A percentile compares a stretch with the other conserved stretches of the same genome.
Conservation (phyloP, 257 asterid genomes). For the Capsicum rhomboideum region DNA sequence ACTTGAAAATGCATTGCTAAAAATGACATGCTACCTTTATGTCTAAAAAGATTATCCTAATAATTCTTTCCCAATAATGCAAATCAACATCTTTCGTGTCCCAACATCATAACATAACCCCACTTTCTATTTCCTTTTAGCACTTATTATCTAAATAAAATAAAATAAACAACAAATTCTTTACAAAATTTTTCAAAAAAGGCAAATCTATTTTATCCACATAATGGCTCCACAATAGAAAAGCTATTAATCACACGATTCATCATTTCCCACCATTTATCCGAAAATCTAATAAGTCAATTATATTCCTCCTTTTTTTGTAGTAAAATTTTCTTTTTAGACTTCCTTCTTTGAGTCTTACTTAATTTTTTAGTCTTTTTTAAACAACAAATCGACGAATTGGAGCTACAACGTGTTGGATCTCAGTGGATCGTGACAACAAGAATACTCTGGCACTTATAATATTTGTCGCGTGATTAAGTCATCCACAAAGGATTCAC, state of each 20-base stretch:
- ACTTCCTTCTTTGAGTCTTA: no score
- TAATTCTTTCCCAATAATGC: background rate
- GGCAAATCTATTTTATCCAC: background rate
- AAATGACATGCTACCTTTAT: background rate
- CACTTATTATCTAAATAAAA: background rate
- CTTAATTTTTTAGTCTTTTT: no score
- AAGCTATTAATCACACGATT: background rate
- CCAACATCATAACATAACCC: background rate
- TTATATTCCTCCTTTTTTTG: background rate
- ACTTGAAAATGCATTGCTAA: background rate
- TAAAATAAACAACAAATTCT: background rate
- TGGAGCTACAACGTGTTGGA: no score
- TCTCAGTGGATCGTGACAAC: no score
- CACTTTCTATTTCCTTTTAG: background rate
- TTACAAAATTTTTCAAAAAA: background rate
- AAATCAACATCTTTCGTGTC: background rate
- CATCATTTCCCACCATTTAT: background rate
- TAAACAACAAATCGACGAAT: no score
- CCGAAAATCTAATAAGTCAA: background rate
- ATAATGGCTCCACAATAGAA: background rate
- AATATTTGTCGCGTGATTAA: no score
- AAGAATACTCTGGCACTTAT: no score
- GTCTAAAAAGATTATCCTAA: background rate
- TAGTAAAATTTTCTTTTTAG: background rate
- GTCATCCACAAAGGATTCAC: no score